Base-by-base conservation (phyloP, 306 rosid genomes). In the Prunus padus region DNA sequence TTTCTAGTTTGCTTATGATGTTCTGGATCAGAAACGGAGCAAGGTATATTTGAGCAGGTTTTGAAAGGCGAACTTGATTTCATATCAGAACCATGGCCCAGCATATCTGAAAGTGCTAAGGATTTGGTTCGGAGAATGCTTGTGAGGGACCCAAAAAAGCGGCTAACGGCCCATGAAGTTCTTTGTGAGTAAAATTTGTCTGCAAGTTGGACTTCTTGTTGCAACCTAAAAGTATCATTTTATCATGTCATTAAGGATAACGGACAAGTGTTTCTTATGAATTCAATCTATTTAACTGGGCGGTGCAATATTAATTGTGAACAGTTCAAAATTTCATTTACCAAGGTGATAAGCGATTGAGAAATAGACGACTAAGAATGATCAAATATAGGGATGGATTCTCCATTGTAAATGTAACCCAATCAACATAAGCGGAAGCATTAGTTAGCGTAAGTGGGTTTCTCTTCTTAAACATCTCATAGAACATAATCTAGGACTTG, bases 21-120 rank as follows among this genome's bases (percentile, higher is more conserved):
- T 79, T 76, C 37, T 71, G 74, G 55, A 80, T 78, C 86, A 95
- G 99, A 95, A 85, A 82, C 92, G 81, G 97, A 95, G 83, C 92
- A 89, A 81, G 97, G 97, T 81, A 95, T 95, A 82, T 92, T 95
- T 90, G 95, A 92, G 87, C 96, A 92, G 86, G 99, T 95, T 84
- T 87, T 95, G 74, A 90, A 84, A 85, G 97, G 97, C 0, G 93
- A 95, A 5, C 99, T 90, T 64, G 97, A 95, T 84, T 92, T 92
- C 77, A 50, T 80, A 40, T 92, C 99, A 80, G 99, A 95, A 76
- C 99, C 99, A 20, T 95, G 99, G 97, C 99, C 99, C 15, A 87
- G 76, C 71, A 90, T 95, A 86, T 92, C 99, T 11, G 92, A 83
- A 31, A 78, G 93, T 59, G 99, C 97, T 60, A 92, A 95, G 85